phyloP scores from a whole-genome alignment of 2,329 filamentous ascomycete species.

The Aspergillus spinulosporus region DNA sequence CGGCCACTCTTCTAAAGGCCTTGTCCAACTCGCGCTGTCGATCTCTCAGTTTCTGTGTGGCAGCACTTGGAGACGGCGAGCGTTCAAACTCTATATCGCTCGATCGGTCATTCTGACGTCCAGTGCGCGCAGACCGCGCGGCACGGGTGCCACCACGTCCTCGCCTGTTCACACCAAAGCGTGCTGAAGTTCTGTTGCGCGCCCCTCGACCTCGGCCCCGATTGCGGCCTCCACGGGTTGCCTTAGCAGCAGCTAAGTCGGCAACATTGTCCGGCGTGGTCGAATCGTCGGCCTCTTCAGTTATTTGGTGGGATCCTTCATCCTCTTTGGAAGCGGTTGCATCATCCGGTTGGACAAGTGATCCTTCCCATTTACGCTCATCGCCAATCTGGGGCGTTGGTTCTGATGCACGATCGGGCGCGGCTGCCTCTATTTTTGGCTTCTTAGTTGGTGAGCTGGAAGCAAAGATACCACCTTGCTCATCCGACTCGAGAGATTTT shows the following conservation, averaged over 20 bases:
- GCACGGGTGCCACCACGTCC: constrained; percentile 34
- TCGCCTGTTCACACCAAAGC: constrained; percentile 22
- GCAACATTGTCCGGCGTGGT: constrained; percentile 21
- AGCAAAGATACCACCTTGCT: constrained; percentile 16
- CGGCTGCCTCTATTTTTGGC: constrained; percentile 33
- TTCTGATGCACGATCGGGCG: constrained; percentile 24
- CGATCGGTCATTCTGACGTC: constrained; percentile 29
- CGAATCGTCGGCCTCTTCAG: constrained; percentile 27
- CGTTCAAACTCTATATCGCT: constrained; percentile 34
- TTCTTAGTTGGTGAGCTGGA: constrained; percentile 30
- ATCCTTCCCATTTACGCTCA: constrained; percentile 22
- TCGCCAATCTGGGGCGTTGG: constrained; percentile 27
- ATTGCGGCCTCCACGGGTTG: constrained; percentile 32
- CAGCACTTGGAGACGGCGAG: constrained; percentile 38
- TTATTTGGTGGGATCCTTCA: constrained; percentile 24
- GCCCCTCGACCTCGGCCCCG: constrained; percentile 37
- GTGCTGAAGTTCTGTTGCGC: constrained; percentile 31
- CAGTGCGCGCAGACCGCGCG: constrained; percentile 26
- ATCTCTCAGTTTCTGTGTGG: constrained; percentile 41
- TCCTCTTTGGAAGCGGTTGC: constrained; percentile 17
- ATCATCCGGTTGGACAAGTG: constrained; percentile 22
- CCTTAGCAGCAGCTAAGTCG: constrained; percentile 26
- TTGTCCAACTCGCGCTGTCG: constrained; percentile 46
- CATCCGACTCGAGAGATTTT: constrained; percentile 28
- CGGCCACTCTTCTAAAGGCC: constrained; percentile 44